Evolutionary conservation across 306 rosid species (phyloP).

Genomic region (Begonia fuchsioides): DNA sequence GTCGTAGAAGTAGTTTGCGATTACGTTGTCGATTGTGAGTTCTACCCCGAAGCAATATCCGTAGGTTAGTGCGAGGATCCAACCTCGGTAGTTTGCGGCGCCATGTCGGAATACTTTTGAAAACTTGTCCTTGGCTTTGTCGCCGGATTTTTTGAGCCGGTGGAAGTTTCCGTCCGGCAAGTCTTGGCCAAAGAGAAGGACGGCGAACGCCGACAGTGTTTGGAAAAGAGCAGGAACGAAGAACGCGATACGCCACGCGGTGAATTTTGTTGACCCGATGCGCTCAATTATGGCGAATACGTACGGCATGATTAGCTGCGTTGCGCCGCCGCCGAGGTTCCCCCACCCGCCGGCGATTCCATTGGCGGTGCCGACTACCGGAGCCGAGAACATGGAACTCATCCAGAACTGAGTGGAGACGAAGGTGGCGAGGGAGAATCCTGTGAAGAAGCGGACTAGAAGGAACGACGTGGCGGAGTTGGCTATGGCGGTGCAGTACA

Average conservation of each 20-base stretch:
- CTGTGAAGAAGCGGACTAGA: slow-evolving; percentile 66
- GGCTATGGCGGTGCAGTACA: slow-evolving; percentile 41
- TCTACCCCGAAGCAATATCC: slow-evolving; percentile 91
- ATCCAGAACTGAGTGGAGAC: slow-evolving; percentile 94
- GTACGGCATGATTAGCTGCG: slow-evolving; percentile 83
- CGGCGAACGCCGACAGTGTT: slow-evolving; percentile 39
- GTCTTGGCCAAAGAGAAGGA: slow-evolving; percentile 51
- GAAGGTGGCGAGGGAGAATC: slow-evolving; percentile 73
- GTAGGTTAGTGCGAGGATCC: slow-evolving; percentile 71
- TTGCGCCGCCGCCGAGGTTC: slow-evolving; percentile 74
- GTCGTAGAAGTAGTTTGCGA: slow-evolving; percentile 74
- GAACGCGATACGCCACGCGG: slow-evolving; percentile 77
- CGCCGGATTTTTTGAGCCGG: slow-evolving; percentile 40
- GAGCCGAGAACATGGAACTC: slow-evolving; percentile 83
- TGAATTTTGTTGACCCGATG: slow-evolving; percentile 45
- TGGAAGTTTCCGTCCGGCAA: slow-evolving; percentile 63
- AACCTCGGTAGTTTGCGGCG: slow-evolving; percentile 55
- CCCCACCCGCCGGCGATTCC: slow-evolving; percentile 82
- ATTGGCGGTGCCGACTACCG: slow-evolving; percentile 60
- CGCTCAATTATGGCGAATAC: slow-evolving; percentile 38
- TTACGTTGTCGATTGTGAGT: slow-evolving; percentile 54
- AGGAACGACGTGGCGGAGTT: slow-evolving; percentile 40
- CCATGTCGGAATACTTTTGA: slow-evolving; percentile 37
- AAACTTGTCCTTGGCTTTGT: slow-evolving; percentile 41
- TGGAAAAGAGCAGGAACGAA: slow-evolving; percentile 65